Evolutionary conservation across 176 grass and related monocot species (phyloP), one percentile per base, ranked within the genome.

Genomic region (Carex littledalei): DNA sequence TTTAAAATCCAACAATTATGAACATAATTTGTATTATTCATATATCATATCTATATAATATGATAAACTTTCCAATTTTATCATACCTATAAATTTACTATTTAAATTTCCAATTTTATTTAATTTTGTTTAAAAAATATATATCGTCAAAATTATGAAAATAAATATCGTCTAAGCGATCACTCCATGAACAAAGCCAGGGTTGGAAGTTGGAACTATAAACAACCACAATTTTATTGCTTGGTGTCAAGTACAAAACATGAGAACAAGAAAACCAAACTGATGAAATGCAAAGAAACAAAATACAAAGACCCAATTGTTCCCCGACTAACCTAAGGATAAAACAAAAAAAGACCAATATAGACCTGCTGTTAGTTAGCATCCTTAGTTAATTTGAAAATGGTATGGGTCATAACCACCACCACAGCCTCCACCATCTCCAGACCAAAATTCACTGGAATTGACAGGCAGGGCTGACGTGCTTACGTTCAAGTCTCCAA

Each of bases 361-460:
- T 49, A 47, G 45, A 67, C 35, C 37, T 52, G 17, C 54, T 18
- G 41, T 55, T 68, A 69, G 52, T 21, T 1, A 89, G 85, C 87
- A 88, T 34, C 79, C 83, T 49, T 57, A 56, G 57, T 89, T 77
- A 43, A 83, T 72, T 9, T 56, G 78, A 86, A 89, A 91, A 86
- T 88, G 85, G 18, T 59, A 20, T 56, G 57, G 77, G 37, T 71
- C 55, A 85, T 84, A 86, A 68, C 81, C 89, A 11, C 35, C 64
- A 1, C 34, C 84, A 80, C 3, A 57, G 47, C 84, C n/a, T 20
- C 79, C 83, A 2, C 18, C 69, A 5, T 79, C 85, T 57, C 66
- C 87, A 26, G 52, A 32, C 82, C 82, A 87, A 58, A 93, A 72
- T n/a, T 79, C 85, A 18, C 50, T 32, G 11, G 85, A 59, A 73